Conservation (phyloP, 139 green algal species). For the Pleodorina starrii region DNA sequence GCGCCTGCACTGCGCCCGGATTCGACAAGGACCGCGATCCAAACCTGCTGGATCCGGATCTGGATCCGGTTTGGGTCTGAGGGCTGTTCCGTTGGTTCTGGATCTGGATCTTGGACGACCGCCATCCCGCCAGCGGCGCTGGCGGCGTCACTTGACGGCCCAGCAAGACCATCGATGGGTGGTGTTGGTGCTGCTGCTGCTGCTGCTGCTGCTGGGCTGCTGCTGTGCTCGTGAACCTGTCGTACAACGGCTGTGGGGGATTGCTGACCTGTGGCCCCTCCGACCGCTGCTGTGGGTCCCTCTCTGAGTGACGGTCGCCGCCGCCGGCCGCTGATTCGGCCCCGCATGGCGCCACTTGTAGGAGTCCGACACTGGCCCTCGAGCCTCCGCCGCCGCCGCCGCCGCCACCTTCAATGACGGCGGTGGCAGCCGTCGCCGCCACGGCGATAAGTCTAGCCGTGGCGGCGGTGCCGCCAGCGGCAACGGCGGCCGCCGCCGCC, state of each 20-base stretch:
- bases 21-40: slow-evolving; percentile 1
- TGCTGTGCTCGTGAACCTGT: background rate
- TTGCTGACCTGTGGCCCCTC: no score
- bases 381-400: no score
- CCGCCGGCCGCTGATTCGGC: no score
- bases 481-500: no score
- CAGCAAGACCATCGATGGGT: no score
- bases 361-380: no score
- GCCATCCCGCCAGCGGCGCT: no score
- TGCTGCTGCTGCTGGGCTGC: background rate
- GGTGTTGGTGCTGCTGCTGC: no score
- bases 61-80: background rate
- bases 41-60: background rate
- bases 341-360: background rate
- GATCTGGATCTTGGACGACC: background rate
- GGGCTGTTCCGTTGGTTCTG: background rate
- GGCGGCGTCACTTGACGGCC: background rate
- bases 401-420: no score
- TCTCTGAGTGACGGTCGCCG: no score
- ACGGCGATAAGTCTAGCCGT: background rate
- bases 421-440: background rate
- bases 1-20: background rate
- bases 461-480: no score
- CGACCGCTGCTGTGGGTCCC: no score
- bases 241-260: background rate